Base-by-base conservation (phyloP, 805 yeast genomes). In the Saccharomycopsis sp. region DNA sequence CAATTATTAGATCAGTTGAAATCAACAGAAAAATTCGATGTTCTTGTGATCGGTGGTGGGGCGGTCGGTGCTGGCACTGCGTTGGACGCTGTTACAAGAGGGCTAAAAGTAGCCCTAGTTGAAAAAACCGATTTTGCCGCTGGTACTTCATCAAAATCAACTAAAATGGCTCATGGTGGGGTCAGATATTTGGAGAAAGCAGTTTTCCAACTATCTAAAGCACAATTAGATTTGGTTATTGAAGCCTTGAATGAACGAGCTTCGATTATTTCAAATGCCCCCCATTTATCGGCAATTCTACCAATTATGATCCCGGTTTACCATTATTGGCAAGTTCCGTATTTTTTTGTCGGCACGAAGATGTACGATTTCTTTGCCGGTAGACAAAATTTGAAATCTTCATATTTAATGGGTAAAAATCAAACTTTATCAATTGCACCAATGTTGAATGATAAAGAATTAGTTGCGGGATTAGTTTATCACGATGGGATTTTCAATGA, bases 121-220 rank as follows among this genome's bases (percentile, higher is more conserved):
- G 97, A 89, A 64, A 82, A 82, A 59, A 79, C 77, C 53, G 97
- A 89, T 68, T 89, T 84, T 59, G 95, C 96, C 5, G 73, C 87
- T 7, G 96, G 96, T 34, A 90, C 97, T 13, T 84, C 95, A 6
- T 87, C 96, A 28, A 85, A 88, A 58, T 85, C 95, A 13, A 89
- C 97, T 40, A 89, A 89, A 67, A 85, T 89, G 80, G 96, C 95
- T 36, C 97, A 89, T 61, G 97, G 97, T 54, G 97, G 97, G 62
- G 96, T 89, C 35, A 74, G 97, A 58, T 89, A 89, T 64, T 74
- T 89, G 58, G 97, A 89, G 63, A 89, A 89, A 69, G 97, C 97
- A 32, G 78, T 89, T 57, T 87, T 87, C 76, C 88, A 87, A 67
- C 72, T 89, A 42, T 88, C 94, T 47, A 87, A 85, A 64, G 90